phyloP scores from a whole-genome alignment of 345 rosid species.

The Lepidium didymum region DNA sequence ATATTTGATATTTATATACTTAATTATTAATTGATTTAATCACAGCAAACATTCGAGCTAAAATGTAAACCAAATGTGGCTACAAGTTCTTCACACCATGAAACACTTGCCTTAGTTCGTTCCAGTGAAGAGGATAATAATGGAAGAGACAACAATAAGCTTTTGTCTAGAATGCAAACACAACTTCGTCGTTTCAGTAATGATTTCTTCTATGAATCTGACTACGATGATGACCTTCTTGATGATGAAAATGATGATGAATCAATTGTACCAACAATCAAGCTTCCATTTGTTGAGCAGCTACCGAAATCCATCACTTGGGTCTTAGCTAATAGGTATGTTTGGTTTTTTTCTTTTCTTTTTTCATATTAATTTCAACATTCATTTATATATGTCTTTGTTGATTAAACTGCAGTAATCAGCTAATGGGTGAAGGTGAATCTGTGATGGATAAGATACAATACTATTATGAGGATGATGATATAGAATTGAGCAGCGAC shows the following conservation, averaged over 20 bases:
- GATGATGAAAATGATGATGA: not conserved
- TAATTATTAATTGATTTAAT: not conserved
- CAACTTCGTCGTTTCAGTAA: not conserved
- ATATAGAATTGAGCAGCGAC: not conserved
- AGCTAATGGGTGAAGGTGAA: conserved; percentile 8
- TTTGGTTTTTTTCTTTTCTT: not conserved
- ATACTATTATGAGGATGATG: not conserved
- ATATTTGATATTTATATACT: not conserved
- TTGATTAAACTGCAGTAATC: not conserved
- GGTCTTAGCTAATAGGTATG: conserved; percentile 3
- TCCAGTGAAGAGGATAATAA: not conserved
- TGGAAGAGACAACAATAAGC: not conserved
- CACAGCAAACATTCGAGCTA: not conserved
- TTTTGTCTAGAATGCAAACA: not conserved
- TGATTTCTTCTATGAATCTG: not conserved
- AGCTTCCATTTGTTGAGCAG: conserved; percentile 10
- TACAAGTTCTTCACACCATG: not conserved
- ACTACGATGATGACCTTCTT: no score
- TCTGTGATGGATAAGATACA: conserved; percentile 19
- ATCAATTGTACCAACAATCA: not conserved
- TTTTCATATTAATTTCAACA: not conserved
- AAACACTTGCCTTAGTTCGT: not conserved
- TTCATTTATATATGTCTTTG: not conserved
- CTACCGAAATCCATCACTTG: conserved; percentile 1
- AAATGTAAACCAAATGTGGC: not conserved